Base-by-base conservation (phyloP, 345 rosid species). In the Crucihimalaya himalaica region DNA sequence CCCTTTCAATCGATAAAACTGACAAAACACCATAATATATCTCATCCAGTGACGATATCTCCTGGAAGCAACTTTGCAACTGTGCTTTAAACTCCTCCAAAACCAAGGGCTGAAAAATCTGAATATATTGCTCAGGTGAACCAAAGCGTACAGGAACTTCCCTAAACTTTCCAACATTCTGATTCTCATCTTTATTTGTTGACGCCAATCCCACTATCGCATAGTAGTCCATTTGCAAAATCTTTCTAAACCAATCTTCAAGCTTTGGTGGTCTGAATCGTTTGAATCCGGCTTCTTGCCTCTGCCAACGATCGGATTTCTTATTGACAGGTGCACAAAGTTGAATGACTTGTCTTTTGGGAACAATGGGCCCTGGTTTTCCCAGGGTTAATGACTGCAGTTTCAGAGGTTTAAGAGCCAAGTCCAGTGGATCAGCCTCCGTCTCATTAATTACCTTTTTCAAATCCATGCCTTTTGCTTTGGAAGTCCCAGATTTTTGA, bases 1-100 rank as follows among this genome's bases (percentile, higher is more conserved):
- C 85, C 77, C 99, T 88, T 83, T 95, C 97, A 81, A 95, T 86
- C 15, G 97, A 88, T 70, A 95, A 68, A 71, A 92, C 93, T 52
- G 99, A 95, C 28, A 95, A 63, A 79, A 68, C 78, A 25, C 99
- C 96, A 76, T 73, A 88, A 72, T 83, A 87, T 71, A 88, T 79
- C 39, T 95, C 97, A 50, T 87, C 97, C 89, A 80, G 79, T 42
- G 99, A 89, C 35, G 96, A 88, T 84, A 87, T 82, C 76, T 91
- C 97, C 63, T 83, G 81, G 77, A 85, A 95, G 72, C 91, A 88
- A 83, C 86, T 87, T 64, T 84, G 83, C 58, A 95, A 79, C 78
- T 95, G 99, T 63, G 99, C 99, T 82, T 88, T 95, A 69, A 95
- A 95, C 85, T 95, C 99, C 84, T 95, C 97, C 77, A 95, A 74